Conservation (phyloP, 495 filamentous ascomycete genomes). For the Penicillium desertorum region DNA sequence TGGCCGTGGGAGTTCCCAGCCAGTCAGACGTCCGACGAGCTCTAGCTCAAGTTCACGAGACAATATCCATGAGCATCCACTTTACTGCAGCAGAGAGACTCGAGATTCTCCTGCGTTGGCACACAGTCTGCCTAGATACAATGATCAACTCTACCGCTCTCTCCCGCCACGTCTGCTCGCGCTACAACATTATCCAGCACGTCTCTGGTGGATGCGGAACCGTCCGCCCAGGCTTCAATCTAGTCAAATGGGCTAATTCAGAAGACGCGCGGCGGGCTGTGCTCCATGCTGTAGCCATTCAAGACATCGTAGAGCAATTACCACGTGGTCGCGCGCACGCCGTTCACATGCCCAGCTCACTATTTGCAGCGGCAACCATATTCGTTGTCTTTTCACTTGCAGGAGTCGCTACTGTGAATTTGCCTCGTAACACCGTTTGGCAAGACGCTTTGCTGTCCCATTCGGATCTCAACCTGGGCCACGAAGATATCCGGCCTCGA, state of each 20-base stretch:
- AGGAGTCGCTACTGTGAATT: slow-evolving; percentile 36
- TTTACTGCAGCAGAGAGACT: slow-evolving; percentile 41
- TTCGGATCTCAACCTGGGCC: slow-evolving; percentile 36
- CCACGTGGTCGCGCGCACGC: slow-evolving; percentile 49
- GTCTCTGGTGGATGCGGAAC: slow-evolving; percentile 33
- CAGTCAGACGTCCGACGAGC: slow-evolving; percentile 43
- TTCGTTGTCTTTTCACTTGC: slow-evolving; percentile 45
- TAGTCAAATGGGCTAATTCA: slow-evolving; percentile 40
- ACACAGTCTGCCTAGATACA: slow-evolving; percentile 48
- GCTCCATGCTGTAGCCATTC: slow-evolving; percentile 49
- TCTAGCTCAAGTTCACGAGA: slow-evolving; percentile 44
- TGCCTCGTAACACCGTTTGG: slow-evolving; percentile 46
- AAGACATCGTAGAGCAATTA: slow-evolving; percentile 51
- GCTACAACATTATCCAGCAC: slow-evolving; percentile 44
- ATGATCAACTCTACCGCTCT: slow-evolving; percentile 46
- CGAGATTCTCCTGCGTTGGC: slow-evolving; percentile 50
- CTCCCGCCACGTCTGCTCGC: slow-evolving; percentile 42
- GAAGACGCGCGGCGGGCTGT: slow-evolving; percentile 46
- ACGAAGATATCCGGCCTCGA: slow-evolving; percentile 23
- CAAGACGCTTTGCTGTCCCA: slow-evolving; percentile 41
- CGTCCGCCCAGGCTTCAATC: slow-evolving; percentile 34
- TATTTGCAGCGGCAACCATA: slow-evolving; percentile 47
- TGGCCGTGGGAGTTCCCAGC: slow-evolving; percentile 43
- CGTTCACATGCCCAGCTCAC: slow-evolving; percentile 47
- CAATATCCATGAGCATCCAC: slow-evolving; percentile 40